Conservation (phyloP, 2,329 filamentous ascomycete genomes). For the Paraphaeosphaeria sporulosa region DNA sequence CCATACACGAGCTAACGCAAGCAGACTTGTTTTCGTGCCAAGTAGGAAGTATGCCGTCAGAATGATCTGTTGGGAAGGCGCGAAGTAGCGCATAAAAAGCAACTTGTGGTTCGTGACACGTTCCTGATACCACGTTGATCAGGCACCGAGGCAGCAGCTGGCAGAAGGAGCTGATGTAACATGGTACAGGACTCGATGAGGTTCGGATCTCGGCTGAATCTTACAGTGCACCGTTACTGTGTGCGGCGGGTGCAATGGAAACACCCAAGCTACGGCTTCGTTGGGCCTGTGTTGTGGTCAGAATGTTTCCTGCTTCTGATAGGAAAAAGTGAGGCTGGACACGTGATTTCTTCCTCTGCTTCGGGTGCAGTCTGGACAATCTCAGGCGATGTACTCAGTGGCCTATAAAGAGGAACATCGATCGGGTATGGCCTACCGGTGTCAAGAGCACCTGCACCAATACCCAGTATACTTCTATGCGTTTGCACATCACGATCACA, state of each 20-base stretch:
- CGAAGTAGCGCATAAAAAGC: neutral
- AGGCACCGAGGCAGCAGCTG: neutral
- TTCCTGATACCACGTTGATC: neutral
- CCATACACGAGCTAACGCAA: neutral
- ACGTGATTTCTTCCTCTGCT: no score
- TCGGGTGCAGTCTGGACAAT: no score
- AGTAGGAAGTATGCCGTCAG: neutral
- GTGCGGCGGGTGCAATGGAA: neutral
- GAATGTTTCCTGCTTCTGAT: neutral
- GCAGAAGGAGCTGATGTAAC: conserved; percentile 4
- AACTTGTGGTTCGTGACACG: conserved; percentile 1
- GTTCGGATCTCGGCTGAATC: conserved; percentile 8
- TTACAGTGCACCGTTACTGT: neutral
- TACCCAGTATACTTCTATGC: neutral
- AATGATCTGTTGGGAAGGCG: neutral
- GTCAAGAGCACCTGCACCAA: neutral
- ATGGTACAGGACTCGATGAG: conserved; percentile 10
- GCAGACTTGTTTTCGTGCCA: neutral
- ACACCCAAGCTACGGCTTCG: neutral
- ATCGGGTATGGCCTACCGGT: neutral
- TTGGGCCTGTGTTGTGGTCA: neutral
- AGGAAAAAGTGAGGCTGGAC: neutral
- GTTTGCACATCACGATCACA: neutral
- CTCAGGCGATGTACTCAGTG: no score
- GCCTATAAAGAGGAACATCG: neutral